A percentile compares a stretch with the other conserved stretches of the same genome.
Conservation (phyloP, 768 basidiomycete species). For the Pleurotus tuoliensis region DNA sequence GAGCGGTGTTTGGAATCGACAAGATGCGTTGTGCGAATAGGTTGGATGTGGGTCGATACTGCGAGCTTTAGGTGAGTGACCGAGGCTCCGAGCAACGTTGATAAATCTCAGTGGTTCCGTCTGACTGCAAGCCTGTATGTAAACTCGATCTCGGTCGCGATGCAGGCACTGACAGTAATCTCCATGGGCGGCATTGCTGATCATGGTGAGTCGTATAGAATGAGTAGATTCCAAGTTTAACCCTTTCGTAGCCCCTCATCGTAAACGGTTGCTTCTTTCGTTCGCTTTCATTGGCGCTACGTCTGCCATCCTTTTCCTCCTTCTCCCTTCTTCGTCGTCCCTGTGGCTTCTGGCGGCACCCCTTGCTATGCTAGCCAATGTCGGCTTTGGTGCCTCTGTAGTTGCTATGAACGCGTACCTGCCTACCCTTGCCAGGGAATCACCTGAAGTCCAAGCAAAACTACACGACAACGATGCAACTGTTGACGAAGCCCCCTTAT, state of each 20-base stretch:
- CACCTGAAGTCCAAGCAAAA: conserved; percentile 48
- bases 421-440: conserved; percentile 63
- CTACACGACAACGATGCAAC: conserved; percentile 15
- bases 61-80: conserved; percentile 81
- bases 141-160: conserved; percentile 81
- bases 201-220: conserved; percentile 52
- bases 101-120: too few species aligned
- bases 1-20: conserved; percentile 53
- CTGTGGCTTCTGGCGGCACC: conserved; percentile 68
- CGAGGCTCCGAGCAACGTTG: not conserved
- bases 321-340: conserved; percentile 66
- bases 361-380: conserved; percentile 75
- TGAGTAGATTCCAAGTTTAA: not conserved
- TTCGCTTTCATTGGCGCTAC: conserved; percentile 74
- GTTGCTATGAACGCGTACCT: conserved; percentile 93
- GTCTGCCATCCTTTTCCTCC: conserved; percentile 66
- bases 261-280: conserved; percentile 71
- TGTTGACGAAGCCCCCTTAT: conserved; percentile 33
- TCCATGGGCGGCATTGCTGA: conserved; percentile 93
- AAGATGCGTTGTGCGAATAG: conserved; percentile 78
- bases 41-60: conserved; percentile 84
- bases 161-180: conserved; percentile 93
- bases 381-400: conserved; percentile 79
- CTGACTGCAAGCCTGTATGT: conserved; percentile 63
- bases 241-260: conserved; percentile 44